These are phyloP conservation scores for Fraxinus latifolia DNA, from an alignment of 305 asterid species.

Conservation along the genomic window DNA sequence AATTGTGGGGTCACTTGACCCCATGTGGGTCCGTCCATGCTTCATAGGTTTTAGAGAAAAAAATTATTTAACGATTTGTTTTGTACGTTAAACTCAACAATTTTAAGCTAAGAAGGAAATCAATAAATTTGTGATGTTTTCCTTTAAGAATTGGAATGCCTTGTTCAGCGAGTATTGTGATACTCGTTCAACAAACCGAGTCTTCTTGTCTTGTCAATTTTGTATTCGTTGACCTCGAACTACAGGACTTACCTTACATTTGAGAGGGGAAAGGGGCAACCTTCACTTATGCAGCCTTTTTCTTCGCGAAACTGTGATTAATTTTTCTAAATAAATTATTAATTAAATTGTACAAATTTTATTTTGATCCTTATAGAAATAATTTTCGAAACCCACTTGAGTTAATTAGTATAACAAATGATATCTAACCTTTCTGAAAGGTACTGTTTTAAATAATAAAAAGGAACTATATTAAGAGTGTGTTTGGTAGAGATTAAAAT, in stretches of 20 bases:
- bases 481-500: too few species aligned
- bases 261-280: not conserved
- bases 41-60: too few species aligned
- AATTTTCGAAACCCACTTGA: not conserved
- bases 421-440: not conserved
- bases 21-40: too few species aligned
- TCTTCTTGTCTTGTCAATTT: not conserved
- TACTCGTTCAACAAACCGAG: not conserved
- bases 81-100: not conserved
- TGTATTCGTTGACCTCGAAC: not conserved
- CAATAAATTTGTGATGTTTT: too few species aligned
- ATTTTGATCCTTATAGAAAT: not conserved
- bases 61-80: not conserved
- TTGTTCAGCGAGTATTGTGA: not conserved
- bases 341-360: not conserved
- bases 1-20: too few species aligned
- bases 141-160: not conserved
- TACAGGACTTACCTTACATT: not conserved
- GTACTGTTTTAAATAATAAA: not conserved
- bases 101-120: not conserved
- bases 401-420: not conserved
- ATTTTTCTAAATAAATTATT: not conserved
- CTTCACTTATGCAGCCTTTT: not conserved
- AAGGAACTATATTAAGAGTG: not conserved
- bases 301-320: not conserved